Conservation (phyloP, 768 basidiomycete genomes). For the Hysterangium stoloniferum region DNA sequence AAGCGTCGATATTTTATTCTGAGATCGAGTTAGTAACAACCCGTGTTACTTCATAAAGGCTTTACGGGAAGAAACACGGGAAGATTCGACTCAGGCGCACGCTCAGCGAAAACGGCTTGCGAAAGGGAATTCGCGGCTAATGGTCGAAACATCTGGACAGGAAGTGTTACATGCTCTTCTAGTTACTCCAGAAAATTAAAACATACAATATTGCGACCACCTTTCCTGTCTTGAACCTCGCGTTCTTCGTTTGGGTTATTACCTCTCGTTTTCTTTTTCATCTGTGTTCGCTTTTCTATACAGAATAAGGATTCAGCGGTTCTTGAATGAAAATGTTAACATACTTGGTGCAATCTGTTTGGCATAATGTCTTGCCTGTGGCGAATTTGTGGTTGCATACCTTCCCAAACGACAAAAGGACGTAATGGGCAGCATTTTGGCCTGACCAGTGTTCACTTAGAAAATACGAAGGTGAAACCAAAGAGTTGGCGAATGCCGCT, state of each 20-base stretch:
- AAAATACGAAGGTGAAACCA: too few relatives aligned
- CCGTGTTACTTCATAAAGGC: background rate
- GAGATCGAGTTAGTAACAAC: background rate
- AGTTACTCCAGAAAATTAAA: background rate
- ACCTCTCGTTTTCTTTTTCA: background rate
- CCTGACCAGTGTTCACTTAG: too few relatives aligned
- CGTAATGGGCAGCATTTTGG: too few relatives aligned
- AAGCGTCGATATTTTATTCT: constrained; percentile 30
- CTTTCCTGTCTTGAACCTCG: background rate
- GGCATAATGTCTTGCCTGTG: background rate
- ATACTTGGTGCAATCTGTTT: background rate
- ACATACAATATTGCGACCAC: background rate
- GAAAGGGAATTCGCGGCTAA: constrained; percentile 32
- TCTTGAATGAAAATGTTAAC: background rate
- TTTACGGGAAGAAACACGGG: constrained; percentile 39
- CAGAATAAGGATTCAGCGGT: background rate
- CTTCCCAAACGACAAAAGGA: too few relatives aligned
- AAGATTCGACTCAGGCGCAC: constrained; percentile 28
- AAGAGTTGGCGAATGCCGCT: too few relatives aligned
- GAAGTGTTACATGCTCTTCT: background rate
- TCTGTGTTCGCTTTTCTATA: background rate
- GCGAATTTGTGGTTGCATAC: too few relatives aligned
- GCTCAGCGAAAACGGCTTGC: constrained; percentile 33
- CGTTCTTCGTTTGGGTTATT: background rate
- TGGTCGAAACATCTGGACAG: constrained; percentile 35